These are phyloP conservation scores for Coemansia aciculifera DNA, from an alignment of 192 early-diverging fungal genomes.

Conservation along the genomic window DNA sequence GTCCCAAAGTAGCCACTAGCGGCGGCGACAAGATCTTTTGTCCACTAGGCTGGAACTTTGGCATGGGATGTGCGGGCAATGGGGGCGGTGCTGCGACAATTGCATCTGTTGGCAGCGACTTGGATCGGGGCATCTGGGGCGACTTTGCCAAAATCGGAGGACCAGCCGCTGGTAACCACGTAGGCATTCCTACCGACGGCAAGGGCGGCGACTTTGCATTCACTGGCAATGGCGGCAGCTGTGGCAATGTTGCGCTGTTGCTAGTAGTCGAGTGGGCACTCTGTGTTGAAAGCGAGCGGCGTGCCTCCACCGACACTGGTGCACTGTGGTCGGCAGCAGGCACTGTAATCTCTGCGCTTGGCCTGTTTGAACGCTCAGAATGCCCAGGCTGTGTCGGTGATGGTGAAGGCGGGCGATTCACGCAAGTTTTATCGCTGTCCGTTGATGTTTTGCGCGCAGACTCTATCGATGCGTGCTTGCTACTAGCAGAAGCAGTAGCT, in stretches of 20 bases:
- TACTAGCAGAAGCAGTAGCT: not conserved
- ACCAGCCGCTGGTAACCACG: constrained; percentile 16
- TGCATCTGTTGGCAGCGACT: constrained; percentile 19
- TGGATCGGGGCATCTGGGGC: constrained; percentile 10
- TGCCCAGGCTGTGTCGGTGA: not conserved
- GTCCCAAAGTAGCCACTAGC: not conserved
- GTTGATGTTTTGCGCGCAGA: constrained; percentile 36
- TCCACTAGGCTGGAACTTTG: constrained; percentile 36
- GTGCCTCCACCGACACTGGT: not conserved
- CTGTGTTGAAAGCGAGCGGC: not conserved
- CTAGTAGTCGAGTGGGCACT: not conserved
- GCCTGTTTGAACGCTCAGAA: not conserved
- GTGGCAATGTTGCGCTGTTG: not conserved
- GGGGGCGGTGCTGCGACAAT: constrained; percentile 1
- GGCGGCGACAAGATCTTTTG: not conserved
- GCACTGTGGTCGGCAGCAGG: not conserved
- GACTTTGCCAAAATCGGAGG: constrained; percentile 10
- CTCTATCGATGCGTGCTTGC: constrained; percentile 24
- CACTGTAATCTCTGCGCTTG: not conserved
- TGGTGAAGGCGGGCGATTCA: constrained; percentile 30
- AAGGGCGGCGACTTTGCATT: constrained; percentile 32
- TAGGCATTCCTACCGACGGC: constrained; percentile 36
- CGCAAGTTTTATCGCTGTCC: constrained; percentile 42
- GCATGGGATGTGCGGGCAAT: constrained; percentile 45
- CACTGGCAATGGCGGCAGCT: constrained; percentile 29